phyloP scores from a whole-genome alignment of 305 asterid genomes.

The Fraxinus greggii region DNA sequence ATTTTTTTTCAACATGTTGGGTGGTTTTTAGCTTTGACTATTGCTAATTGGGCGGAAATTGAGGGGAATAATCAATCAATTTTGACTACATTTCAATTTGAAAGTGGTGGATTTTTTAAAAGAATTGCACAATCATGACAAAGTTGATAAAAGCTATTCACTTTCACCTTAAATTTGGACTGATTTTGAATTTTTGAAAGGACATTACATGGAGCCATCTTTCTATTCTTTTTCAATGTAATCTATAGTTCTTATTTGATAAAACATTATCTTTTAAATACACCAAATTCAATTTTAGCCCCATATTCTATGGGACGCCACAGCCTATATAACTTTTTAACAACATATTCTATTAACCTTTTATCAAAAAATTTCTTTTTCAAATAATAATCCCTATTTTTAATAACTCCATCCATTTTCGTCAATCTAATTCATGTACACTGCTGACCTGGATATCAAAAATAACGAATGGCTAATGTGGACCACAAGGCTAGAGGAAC shows the following conservation, averaged over 20 bases:
- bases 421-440: too few relatives aligned
- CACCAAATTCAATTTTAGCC: not conserved
- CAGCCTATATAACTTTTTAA: too few relatives aligned
- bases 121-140: constrained; percentile 1
- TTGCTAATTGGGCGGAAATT: not conserved
- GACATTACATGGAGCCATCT: not conserved
- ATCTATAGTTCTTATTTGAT: too few relatives aligned
- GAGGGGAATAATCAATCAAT: not conserved
- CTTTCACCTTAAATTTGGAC: not conserved
- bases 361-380: too few relatives aligned
- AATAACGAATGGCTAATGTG: too few relatives aligned
- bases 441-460: too few relatives aligned
- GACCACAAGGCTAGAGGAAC: too few relatives aligned
- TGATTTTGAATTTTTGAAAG: not conserved
- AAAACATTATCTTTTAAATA: too few relatives aligned
- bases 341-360: too few relatives aligned
- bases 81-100: not conserved
- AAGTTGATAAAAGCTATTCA: not conserved
- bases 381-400: too few relatives aligned
- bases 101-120: not conserved
- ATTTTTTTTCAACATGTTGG: not conserved
- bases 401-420: too few relatives aligned
- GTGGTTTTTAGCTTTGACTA: not conserved
- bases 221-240: not conserved
- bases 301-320: not conserved